Base-by-base conservation (phyloP, 2,329 filamentous ascomycete genomes). In the Penicillium sp. region DNA sequence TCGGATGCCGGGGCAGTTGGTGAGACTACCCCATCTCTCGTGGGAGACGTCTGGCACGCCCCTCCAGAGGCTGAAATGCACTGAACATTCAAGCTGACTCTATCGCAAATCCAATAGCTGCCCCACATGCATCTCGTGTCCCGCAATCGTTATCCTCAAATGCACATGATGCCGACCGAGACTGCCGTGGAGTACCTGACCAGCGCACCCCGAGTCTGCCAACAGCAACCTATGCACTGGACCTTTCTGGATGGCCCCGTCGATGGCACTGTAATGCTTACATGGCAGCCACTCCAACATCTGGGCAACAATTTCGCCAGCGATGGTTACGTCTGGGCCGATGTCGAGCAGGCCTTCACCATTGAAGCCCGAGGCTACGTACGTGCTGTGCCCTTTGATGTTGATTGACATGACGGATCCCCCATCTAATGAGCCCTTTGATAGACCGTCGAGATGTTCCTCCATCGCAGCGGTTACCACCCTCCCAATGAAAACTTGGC, bases 321-420 rank as follows among this genome's bases (percentile, higher is more conserved):
- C 23, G 91, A 98, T 71, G 93, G 93, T 32, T 94, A 90, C 63
- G 76, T 96, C 13, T 98, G 90, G 90, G 83, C 83, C 11, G 86
- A 89, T 53, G 78, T 80, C 4, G 91, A 98, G 69, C 77, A 83
- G 37, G 79, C 80, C 29, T 91, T 83, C 53, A 82, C 83, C 48
- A 82, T 89, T 47, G 85, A 94, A 44, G 78, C 83, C 47, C 72
- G 74, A 47, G 83, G 83, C 51, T 85, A 83, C 64, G 80, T 83
- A 74, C 56, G 75, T 62, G 37, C 28, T 37, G 20, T n/a, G 6
- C 11, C 14, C 11, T n/a, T 7, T 9, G 7, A 23, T 23, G 5
- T 9, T 13, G 11, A 9, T 6, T n/a, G 11, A 9, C 25, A 27
- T n/a, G n/a, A n/a, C n/a, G n/a, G 11, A n/a, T 6, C 11, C 5